These are phyloP conservation scores for Helicostylum pulchrum DNA, from an alignment of 192 early-diverging fungal genomes.

Conservation along the genomic window DNA sequence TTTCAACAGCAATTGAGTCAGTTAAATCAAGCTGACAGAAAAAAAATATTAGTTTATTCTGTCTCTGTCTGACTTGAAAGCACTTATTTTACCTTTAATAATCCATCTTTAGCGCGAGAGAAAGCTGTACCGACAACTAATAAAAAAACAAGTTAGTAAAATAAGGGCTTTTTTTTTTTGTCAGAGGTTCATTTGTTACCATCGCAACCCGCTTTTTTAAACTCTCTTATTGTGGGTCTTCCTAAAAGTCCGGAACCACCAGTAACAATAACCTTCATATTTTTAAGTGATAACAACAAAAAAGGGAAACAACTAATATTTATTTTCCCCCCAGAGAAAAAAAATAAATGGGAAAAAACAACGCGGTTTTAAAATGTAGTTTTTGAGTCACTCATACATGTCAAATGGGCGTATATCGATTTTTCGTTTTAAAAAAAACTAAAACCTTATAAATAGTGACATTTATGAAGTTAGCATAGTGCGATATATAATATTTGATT, in stretches of 20 bases:
- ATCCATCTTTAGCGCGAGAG: constrained; percentile 50
- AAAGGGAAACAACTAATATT: no score
- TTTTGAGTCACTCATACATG: no score
- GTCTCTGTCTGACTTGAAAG: neutral
- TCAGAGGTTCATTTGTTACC: constrained; percentile 31
- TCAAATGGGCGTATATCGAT: no score
- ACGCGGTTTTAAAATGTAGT: no score
- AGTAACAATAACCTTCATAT: constrained; percentile 68
- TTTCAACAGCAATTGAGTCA: constrained; percentile 40
- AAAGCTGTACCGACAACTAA: constrained; percentile 74
- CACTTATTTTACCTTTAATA: constrained; percentile 48
- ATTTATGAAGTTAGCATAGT: no score
- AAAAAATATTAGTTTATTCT: neutral
- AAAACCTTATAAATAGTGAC: no score
- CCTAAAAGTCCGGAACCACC: constrained; percentile 84
- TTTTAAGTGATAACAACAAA: neutral
- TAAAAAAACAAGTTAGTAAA: neutral
- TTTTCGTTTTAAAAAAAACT: no score
- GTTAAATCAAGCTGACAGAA: constrained; percentile 62
- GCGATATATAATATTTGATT: no score
- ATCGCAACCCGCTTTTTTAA: constrained; percentile 49
- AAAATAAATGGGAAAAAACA: no score
- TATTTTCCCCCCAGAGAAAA: no score
- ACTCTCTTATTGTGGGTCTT: constrained; percentile 60
- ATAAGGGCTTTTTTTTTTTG: neutral